A percentile compares a stretch with the other conserved stretches of the same genome.
Evolutionary conservation across 108 stramenopile genomes (phyloP).

Genomic region (Nitzschia sp.): DNA sequence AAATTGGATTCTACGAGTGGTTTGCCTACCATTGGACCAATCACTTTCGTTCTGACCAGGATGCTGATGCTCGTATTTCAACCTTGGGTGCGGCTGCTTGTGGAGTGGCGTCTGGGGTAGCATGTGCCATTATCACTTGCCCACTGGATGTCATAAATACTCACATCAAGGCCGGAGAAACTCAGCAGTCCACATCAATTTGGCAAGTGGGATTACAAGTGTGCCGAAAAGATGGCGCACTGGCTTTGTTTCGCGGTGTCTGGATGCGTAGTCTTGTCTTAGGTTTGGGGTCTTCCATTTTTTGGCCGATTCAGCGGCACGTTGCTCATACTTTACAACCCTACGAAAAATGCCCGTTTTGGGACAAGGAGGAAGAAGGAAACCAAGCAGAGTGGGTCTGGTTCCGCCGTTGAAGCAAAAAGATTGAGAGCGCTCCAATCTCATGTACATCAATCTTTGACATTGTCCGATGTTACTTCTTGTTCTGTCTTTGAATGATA

Average conservation of each 20-base stretch:
- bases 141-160: constrained; percentile 37
- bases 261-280: constrained; percentile 21
- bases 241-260: constrained; percentile 32
- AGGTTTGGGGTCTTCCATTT: constrained; percentile 26
- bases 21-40: constrained; percentile 14
- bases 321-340: constrained; percentile 14
- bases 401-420: too few species aligned
- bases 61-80: neutral
- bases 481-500: too few species aligned
- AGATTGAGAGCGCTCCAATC: too few species aligned
- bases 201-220: neutral
- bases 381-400: too few species aligned
- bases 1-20: constrained; percentile 31
- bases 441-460: too few species aligned
- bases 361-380: neutral
- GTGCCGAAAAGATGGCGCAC: constrained; percentile 13
- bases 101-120: constrained; percentile 28
- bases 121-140: constrained; percentile 29
- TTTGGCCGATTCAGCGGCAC: constrained; percentile 33
- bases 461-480: too few species aligned
- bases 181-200: constrained; percentile 15
- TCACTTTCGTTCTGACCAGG: neutral
- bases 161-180: constrained; percentile 18
- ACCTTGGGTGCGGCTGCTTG: constrained; percentile 16
- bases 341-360: constrained; percentile 7